Evolutionary conservation across 495 filamentous ascomycete genomes (phyloP).

Genomic region (Penicillium dipodomyicola): DNA sequence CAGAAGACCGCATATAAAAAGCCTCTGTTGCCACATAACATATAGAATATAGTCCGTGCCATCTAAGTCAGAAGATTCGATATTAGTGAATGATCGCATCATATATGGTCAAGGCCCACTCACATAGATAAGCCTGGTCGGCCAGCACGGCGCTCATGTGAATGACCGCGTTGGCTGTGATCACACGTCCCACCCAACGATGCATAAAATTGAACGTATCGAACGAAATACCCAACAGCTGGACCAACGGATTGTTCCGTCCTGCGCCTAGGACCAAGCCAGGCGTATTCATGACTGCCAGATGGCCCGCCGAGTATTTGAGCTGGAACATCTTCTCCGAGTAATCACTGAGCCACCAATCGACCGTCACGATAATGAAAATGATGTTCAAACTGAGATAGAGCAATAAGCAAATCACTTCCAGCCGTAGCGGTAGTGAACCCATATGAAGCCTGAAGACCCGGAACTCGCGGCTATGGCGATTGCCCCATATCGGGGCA

Average conservation of each 20-base stretch:
- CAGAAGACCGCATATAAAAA: slow-evolving; percentile 38
- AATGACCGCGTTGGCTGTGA: slow-evolving; percentile 35
- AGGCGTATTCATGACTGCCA: slow-evolving; percentile 45
- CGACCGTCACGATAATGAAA: slow-evolving; percentile 39
- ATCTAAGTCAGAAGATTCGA: slow-evolving; percentile 8
- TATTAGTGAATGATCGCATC: slow-evolving; percentile 7
- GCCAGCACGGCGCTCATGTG: slow-evolving; percentile 40
- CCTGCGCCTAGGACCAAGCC: slow-evolving; percentile 41
- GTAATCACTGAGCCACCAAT: slow-evolving; percentile 37
- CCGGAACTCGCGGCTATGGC: slow-evolving; percentile 44
- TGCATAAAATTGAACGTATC: slow-evolving; percentile 48
- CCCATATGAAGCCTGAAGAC: slow-evolving; percentile 40
- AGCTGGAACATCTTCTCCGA: slow-evolving; percentile 38
- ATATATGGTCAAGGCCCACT: slow-evolving; percentile 8
- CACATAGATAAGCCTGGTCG: slow-evolving; percentile 27
- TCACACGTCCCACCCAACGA: slow-evolving; percentile 44
- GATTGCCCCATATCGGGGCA: slow-evolving; percentile 37
- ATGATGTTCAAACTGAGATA: slow-evolving; percentile 38
- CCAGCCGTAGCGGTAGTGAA: slow-evolving; percentile 38
- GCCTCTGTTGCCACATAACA: slow-evolving; percentile 33
- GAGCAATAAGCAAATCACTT: slow-evolving; percentile 29
- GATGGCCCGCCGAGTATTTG: slow-evolving; percentile 40
- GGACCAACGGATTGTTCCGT: slow-evolving; percentile 44
- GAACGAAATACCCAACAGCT: slow-evolving; percentile 37
- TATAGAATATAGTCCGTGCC: slow-evolving; percentile 28